Percentiles rank a stretch among this genome's conserved stretches.
phyloP scores from a whole-genome alignment of 2,329 filamentous ascomycete genomes.

The Cercospora citrullina region DNA sequence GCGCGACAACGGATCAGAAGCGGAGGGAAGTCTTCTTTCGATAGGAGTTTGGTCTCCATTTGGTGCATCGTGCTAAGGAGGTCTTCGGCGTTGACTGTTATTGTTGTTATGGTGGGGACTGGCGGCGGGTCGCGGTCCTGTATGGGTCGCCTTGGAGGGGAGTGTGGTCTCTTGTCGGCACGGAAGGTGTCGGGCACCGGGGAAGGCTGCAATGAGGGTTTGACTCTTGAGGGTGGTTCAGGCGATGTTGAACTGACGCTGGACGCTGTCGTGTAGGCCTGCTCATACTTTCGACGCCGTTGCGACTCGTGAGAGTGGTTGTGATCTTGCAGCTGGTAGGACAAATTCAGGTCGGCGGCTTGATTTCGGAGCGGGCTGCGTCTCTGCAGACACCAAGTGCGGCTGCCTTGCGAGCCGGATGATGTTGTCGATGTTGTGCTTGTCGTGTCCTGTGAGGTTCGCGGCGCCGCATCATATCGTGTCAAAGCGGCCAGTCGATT shows the following conservation, averaged over 20 bases:
- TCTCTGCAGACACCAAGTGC: constrained; percentile 15
- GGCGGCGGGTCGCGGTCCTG: background rate
- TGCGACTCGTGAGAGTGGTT: background rate
- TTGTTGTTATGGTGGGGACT: background rate
- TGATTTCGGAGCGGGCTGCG: constrained; percentile 15
- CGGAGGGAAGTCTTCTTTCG: background rate
- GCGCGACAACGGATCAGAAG: constrained; percentile 20
- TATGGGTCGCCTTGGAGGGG: background rate
- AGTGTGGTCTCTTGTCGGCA: background rate
- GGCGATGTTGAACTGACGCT: background rate
- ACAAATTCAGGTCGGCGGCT: constrained; percentile 6
- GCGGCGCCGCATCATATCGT: background rate
- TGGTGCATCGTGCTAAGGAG: constrained; percentile 18
- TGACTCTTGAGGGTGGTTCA: background rate
- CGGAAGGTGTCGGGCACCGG: background rate
- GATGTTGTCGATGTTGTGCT: constrained; percentile 6
- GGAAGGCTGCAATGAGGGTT: background rate
- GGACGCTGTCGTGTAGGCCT: background rate
- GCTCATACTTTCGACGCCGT: constrained; percentile 8
- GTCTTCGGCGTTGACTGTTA: background rate
- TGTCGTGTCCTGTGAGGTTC: background rate
- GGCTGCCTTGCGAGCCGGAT: background rate
- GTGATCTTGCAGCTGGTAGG: background rate
- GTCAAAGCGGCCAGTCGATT: background rate
- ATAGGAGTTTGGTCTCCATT: background rate